These are phyloP conservation scores for Pezicula neosporulosa DNA, from an alignment of 2,329 filamentous ascomycete genomes.

Conservation along the genomic window DNA sequence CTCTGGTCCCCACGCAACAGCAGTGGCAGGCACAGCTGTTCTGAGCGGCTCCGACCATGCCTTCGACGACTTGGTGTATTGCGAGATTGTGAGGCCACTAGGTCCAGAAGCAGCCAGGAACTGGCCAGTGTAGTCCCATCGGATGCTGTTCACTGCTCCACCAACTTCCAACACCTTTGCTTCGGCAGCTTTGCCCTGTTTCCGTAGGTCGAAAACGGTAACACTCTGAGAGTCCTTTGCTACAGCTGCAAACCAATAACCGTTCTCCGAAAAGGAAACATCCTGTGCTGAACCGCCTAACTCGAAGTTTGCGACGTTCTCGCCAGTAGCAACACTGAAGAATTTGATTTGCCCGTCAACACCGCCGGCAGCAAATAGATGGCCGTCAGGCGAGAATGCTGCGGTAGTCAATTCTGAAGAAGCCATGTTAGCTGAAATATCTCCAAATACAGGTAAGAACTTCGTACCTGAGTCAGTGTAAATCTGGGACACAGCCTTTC, in stretches of 20 bases:
- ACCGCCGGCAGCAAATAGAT: slow-evolving; percentile 85
- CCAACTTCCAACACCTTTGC: slow-evolving; percentile 86
- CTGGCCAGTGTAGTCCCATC: slow-evolving; percentile 95
- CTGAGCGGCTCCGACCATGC: slow-evolving; percentile 83
- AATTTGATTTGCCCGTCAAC: slow-evolving; percentile 78
- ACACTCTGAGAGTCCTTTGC: slow-evolving; percentile 74
- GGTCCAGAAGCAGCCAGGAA: slow-evolving; percentile 81
- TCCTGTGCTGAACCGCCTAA: slow-evolving; percentile 68
- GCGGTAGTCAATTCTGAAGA: slow-evolving; percentile 52
- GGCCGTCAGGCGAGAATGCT: slow-evolving; percentile 95
- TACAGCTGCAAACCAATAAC: slow-evolving; percentile 88
- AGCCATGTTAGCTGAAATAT: slow-evolving; percentile 7
- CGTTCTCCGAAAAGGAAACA: slow-evolving; percentile 91
- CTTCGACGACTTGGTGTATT: slow-evolving; percentile 85
- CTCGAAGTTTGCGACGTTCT: slow-evolving; percentile 71
- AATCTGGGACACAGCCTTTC: slow-evolving; percentile 71
- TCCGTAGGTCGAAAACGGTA: slow-evolving; percentile 88
- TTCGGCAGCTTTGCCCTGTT: slow-evolving; percentile 76
- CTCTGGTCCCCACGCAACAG: slow-evolving; percentile 72
- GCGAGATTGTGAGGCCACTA: slow-evolving; percentile 79
- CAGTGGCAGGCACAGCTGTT: slow-evolving; percentile 68
- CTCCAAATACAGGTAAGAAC: not conserved
- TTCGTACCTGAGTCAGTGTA: slow-evolving; percentile 75
- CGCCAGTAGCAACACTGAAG: slow-evolving; percentile 79
- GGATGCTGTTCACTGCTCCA: slow-evolving; percentile 68